These are phyloP conservation scores for Platanthera guangdongensis DNA, from an alignment of 106 monocot genomes.

Conservation along the genomic window DNA sequence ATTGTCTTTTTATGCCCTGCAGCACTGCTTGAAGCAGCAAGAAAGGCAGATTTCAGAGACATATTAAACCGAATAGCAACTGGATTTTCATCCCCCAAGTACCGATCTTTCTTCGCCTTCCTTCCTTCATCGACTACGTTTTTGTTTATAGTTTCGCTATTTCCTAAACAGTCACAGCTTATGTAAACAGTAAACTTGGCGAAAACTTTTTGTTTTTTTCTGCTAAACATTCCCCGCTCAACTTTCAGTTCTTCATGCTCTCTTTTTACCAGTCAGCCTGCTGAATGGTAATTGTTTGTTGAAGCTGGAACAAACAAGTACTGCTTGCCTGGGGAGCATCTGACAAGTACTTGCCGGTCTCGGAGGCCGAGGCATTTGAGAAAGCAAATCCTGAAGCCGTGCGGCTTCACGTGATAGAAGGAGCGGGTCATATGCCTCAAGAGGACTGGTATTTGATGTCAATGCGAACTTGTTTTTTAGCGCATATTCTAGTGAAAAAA, in stretches of 20 bases:
- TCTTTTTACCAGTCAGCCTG: not conserved
- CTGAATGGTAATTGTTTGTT: not conserved
- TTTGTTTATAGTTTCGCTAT: not conserved
- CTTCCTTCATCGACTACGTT: not conserved
- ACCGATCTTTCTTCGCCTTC: not conserved
- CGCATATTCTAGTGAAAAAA: not conserved
- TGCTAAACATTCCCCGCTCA: no score
- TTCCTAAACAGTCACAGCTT: not conserved
- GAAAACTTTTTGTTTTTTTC: no score
- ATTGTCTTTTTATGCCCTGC: slow-evolving; percentile 4
- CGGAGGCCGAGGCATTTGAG: slow-evolving; percentile 60
- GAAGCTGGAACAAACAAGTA: slow-evolving; percentile 55
- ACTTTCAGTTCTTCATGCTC: not conserved
- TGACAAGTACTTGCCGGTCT: slow-evolving; percentile 46
- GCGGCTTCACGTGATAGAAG: slow-evolving; percentile 66
- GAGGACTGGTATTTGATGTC: slow-evolving; percentile 72
- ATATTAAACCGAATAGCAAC: slow-evolving; percentile 55
- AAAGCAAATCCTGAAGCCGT: slow-evolving; percentile 54
- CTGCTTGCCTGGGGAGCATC: slow-evolving; percentile 58
- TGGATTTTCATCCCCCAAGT: slow-evolving; percentile 77
- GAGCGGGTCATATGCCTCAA: slow-evolving; percentile 98
- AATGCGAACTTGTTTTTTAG: not conserved
- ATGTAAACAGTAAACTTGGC: no score
- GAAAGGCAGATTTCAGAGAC: slow-evolving; percentile 73
- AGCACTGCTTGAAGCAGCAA: slow-evolving; percentile 96